Conservation (phyloP, 169 alveolate genomes). For the Eimeria acervulina region DNA sequence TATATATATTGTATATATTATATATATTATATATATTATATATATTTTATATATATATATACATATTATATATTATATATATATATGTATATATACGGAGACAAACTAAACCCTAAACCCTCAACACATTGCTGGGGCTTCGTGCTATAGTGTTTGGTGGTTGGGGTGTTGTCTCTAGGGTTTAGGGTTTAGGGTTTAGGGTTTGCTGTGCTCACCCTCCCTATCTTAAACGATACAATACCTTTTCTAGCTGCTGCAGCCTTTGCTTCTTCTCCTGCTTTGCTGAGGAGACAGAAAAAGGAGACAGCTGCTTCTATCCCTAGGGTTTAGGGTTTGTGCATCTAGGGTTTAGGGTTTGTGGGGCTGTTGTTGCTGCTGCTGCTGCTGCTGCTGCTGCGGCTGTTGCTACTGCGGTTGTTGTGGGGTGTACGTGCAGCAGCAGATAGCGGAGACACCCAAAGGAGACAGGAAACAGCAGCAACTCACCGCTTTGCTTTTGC, state of each 20-base stretch:
- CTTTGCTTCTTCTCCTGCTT: conserved; percentile 31
- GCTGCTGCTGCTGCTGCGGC: too few species aligned
- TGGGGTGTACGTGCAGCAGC: not conserved
- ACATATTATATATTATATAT: too few species aligned
- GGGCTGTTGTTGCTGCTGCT: not conserved
- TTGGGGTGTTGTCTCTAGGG: not conserved
- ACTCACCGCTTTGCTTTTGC: not conserved
- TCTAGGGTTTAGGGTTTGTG: not conserved
- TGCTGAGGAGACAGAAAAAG: not conserved
- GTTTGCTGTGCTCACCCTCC: conserved; percentile 7
- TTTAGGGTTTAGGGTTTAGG: conserved; percentile 43
- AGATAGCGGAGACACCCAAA: not conserved
- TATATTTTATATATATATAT: too few species aligned
- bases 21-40: too few species aligned
- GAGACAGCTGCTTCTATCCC: not conserved
- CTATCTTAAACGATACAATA: conserved; percentile 2
- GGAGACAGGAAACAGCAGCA: not conserved
- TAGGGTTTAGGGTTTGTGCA: not conserved
- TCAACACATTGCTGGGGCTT: too few species aligned
- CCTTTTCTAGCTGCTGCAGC: conserved; percentile 23
- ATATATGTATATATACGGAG: too few species aligned
- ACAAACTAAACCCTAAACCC: too few species aligned
- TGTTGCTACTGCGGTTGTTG: not conserved
- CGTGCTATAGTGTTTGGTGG: not conserved
- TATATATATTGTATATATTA: too few species aligned